Percentiles rank a stretch among this genome's conserved stretches.
Conservation (phyloP, 192 early-diverging fungal genomes). For the Linnemannia zychae region DNA sequence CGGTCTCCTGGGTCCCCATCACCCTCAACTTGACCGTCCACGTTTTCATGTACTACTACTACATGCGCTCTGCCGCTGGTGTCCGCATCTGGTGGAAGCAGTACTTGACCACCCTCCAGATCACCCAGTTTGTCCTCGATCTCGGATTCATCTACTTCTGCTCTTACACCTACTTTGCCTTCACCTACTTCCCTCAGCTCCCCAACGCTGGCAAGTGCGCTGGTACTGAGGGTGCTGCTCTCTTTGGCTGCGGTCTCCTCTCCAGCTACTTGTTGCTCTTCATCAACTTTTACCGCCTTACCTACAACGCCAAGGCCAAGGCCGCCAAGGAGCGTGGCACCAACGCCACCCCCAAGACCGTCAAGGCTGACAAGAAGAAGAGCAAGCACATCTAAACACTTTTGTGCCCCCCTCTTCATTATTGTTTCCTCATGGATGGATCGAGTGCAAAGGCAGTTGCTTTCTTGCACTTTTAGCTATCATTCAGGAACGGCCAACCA, state of each 20-base stretch:
- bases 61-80: constrained; percentile 82
- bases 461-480: background rate
- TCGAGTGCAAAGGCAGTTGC: too few species aligned
- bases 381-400: constrained; percentile 51
- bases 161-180: constrained; percentile 86
- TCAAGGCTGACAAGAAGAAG: constrained; percentile 47
- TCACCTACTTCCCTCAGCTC: constrained; percentile 70
- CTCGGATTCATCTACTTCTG: constrained; percentile 88
- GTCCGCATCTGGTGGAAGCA: constrained; percentile 94
- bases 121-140: constrained; percentile 92
- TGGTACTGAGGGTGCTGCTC: constrained; percentile 82
- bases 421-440: constrained; percentile 3
- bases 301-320: constrained; percentile 76
- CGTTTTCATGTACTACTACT: constrained; percentile 94
- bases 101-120: constrained; percentile 92
- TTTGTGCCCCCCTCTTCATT: background rate
- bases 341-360: constrained; percentile 46
- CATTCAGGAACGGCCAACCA: background rate
- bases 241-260: constrained; percentile 85
- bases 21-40: constrained; percentile 90
- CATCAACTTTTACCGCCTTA: constrained; percentile 90
- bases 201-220: constrained; percentile 78
- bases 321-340: constrained; percentile 43
- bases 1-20: constrained; percentile 86
- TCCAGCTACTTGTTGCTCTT: constrained; percentile 89